Evolutionary conservation across 371 early-diverging fungal species (phyloP).

Genomic region (Cokeromyces recurvatus): DNA sequence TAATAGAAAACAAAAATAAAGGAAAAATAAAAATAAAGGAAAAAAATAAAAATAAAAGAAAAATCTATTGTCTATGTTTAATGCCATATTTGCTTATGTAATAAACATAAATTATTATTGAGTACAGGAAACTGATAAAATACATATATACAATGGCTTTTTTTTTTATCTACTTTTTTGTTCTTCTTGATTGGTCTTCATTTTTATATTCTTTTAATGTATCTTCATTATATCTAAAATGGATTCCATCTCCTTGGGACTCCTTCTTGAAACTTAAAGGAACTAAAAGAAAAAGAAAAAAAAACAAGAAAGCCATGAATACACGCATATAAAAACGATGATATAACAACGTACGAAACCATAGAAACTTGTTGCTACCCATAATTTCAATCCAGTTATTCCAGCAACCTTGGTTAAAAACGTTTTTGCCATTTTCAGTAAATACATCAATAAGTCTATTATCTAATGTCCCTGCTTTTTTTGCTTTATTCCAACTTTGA

Average conservation of each 20-base stretch:
- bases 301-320: too few relatives aligned
- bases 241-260: constrained; percentile 9
- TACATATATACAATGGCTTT: too few relatives aligned
- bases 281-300: constrained; percentile 5
- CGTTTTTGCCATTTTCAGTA: constrained; percentile 25
- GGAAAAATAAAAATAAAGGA: background rate
- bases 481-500: constrained; percentile 23
- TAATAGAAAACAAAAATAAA: background rate
- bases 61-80: too few relatives aligned
- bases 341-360: constrained; percentile 38
- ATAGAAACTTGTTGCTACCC: constrained; percentile 19
- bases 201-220: constrained; percentile 9
- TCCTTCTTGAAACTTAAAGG: constrained; percentile 5
- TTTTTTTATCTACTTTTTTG: too few relatives aligned
- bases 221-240: constrained; percentile 11
- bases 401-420: constrained; percentile 35
- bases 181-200: constrained; percentile 7
- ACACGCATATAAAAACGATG: too few relatives aligned
- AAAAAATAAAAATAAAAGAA: background rate
- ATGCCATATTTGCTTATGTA: too few relatives aligned
- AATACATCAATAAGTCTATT: constrained; percentile 13
- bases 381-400: constrained; percentile 33
- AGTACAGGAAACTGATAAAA: too few relatives aligned
- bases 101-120: too few relatives aligned
- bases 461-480: background rate